Evolutionary conservation across 2,329 filamentous ascomycete genomes (phyloP), one percentile per base, ranked within the genome.

Genomic region (Lachnellula suecica): DNA sequence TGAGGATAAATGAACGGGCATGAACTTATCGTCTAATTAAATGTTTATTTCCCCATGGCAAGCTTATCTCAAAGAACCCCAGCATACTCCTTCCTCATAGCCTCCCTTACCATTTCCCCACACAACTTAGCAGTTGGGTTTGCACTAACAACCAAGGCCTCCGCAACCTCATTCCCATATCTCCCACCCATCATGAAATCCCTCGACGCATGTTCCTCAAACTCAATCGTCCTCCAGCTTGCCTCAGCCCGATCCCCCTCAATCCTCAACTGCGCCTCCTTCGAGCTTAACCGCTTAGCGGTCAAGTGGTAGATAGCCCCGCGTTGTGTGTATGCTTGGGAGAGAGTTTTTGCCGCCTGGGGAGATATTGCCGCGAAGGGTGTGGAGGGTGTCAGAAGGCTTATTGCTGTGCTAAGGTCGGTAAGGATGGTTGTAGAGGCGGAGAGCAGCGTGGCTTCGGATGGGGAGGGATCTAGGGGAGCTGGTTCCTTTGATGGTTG

Each of bases 71-170:
- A 49, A 20, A 15, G 35, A 45, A 19, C 24, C 27, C 53, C 59
- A 40, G 44, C 81, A 60, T 84, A 85, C 66, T 88, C 85, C 68
- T 82, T 85, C 71, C 78, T 84, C 82, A 88, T 84, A 44, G 84
- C 84, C 69, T 87, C 82, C 45, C 80, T 77, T 34, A 88, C 84
- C 66, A 88, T 88, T 62, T 85, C 77, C 2, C 84, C 85, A 63
- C 85, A 88, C 40, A 88, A 71, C 71, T 87, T 88, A 2, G 85
- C 84, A 15, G 82, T 86, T 22, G 85, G 84, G 66, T 88, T 88
- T 24, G 81, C 80, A 66, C 76, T 79, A 46, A 87, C 84, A 5
- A 83, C 83, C 57, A 88, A 69, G 4, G 76, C 79, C 64, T 83
- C 85, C 19, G 83, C 84, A 56, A 87, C 77, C 50, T 83, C 81